Base-by-base conservation (phyloP, 306 rosid genomes). In the Corylus americana region DNA sequence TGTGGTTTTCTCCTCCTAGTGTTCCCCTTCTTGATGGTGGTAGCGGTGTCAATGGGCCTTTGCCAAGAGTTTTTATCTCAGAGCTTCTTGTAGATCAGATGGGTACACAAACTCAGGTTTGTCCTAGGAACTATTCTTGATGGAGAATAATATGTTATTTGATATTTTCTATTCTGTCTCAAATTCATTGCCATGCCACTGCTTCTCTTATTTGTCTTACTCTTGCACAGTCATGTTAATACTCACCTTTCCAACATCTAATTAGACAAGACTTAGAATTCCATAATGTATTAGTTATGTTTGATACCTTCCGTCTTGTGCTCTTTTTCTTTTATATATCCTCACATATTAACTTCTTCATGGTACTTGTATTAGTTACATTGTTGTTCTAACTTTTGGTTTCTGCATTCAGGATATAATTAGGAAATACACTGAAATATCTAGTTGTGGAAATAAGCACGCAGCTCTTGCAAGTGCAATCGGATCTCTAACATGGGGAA, bases 1-100 rank as follows among this genome's bases (percentile, higher is more conserved):
- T 93, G 73, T 91, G 98, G 99, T 95, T 95, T 84, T 86, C 99
- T 76, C 99, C 98, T 71, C 99, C 99, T 45, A 71, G 79, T 51
- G 63, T 82, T 80, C 74, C 86, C 22, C 68, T 25, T 67, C 31
- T 62, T 17, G 70, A 79, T 18, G 78, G 55, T 70, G 94, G 92
- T 62, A 81, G 84, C 79, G 86, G 98, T 20, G 77, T 84, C 67
- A 53, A 82, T 29, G 98, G 98, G 4, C 98, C 98, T 55, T 79
- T 95, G 84, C 98, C 98, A 4, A 89, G 98, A 83, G 71, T 95
- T 67, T 95, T 95, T 74, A 90, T 95, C 80, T 95, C 98, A 14
- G 97, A 95, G 87, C 90, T 95, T 67, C 90, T 92, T 75, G 98
- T 95, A 37, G 97, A 95, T 84, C 97, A 92, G 82, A 78, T 89